A percentile compares a stretch with the other conserved stretches of the same genome.
Conservation (phyloP, 257 asterid species). For the Plectranthus barbatus region DNA sequence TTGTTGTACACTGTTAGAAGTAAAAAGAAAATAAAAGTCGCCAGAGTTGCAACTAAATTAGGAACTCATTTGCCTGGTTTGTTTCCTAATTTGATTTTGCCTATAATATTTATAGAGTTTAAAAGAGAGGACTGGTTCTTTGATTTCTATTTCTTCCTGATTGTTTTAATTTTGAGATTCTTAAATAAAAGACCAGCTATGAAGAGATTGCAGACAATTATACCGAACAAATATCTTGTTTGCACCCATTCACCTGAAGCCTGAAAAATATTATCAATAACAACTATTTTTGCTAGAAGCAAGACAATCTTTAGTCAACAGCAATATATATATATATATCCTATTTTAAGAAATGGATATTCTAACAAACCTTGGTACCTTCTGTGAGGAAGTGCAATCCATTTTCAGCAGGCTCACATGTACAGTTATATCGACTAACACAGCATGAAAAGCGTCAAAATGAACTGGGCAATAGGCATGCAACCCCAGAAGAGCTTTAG, state of each 20-base stretch:
- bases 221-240: background rate
- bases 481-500: slow-evolving; percentile 74
- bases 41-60: background rate
- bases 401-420: slow-evolving; percentile 64
- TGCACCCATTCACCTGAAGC: background rate
- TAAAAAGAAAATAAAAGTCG: background rate
- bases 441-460: slow-evolving; percentile 81
- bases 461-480: slow-evolving; percentile 88
- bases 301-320: background rate
- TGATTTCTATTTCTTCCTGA: background rate
- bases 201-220: slow-evolving; percentile 6
- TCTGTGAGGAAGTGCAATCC: slow-evolving; percentile 44
- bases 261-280: background rate
- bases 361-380: slow-evolving; percentile 77
- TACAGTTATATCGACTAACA: slow-evolving; percentile 63
- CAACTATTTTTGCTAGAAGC: background rate
- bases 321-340: slow-evolving; percentile 3
- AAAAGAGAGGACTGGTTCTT: background rate
- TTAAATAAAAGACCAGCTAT: too few species aligned
- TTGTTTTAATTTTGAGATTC: background rate
- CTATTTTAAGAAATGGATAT: slow-evolving; percentile 30
- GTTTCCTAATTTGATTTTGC: background rate
- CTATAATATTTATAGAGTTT: background rate
- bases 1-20: background rate
- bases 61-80: background rate